Evolutionary conservation across 306 rosid species (phyloP), one percentile per base, ranked within the genome.

Genomic region (Rosa chinensis): DNA sequence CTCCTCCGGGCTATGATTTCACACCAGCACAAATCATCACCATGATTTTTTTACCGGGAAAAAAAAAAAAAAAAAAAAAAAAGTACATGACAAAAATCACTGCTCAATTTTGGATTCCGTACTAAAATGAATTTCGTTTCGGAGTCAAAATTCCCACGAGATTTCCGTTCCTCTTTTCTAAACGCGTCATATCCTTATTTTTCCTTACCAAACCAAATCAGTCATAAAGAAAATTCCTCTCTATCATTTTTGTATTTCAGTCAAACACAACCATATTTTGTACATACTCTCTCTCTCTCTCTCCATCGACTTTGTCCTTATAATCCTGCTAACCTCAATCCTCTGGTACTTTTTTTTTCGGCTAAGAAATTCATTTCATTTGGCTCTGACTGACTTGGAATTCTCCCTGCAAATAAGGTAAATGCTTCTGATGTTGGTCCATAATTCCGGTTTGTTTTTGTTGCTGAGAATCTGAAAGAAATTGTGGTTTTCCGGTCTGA

Each of bases 131-230:
- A 76, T 70, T 43, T 66, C 47, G 28, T 20, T 35, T 62, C n/a
- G 4, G 4, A 20, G 84, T 75, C 80, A 81, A 75, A 69, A 21
- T 21, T 32, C 55, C 59, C 81, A 85, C 84, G 79, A 76, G 81
- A 79, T 75, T 70, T 79, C 52, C 85, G 67, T 42, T 78, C 45
- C 11, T 28, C 3, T 10, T 23, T 78, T 78, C 66, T 39, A 39
- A 40, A 83, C 86, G 83, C 86, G 86, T 83, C 66, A 3, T 66
- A 49, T 47, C 66, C 25, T 66, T 16, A 37, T 42, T 14, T 14
- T 74, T 61, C 70, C 77, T 56, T 23, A 66, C 79, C 82, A 67
- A 74, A 69, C 72, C 72, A 55, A 73, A 70, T 73, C 55, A 61
- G 52, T 40, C 80, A 0, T 47, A 37, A 35, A 13, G 82, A 83